Conservation (phyloP, 1,284 basidiomycete genomes). For the Leccinum olivaceoglutinosum region DNA sequence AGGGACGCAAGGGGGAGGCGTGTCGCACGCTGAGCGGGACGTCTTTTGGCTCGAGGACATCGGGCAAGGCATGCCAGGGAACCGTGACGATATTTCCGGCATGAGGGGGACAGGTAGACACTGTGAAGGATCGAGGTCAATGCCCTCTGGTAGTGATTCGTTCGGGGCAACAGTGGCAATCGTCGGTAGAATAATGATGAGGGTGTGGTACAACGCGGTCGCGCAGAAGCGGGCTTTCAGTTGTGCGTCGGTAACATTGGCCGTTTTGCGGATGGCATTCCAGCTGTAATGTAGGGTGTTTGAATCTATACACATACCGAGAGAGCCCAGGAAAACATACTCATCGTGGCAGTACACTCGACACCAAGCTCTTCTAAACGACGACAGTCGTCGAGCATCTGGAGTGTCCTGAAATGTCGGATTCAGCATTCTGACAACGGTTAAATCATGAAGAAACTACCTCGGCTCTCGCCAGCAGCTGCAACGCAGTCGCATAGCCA, state of each 20-base stretch:
- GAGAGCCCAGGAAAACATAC: slow-evolving; percentile 41
- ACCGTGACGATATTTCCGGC: slow-evolving; percentile 52
- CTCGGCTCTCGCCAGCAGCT: slow-evolving; percentile 50
- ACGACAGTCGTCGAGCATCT: slow-evolving; percentile 60
- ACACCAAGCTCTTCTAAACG: slow-evolving; percentile 78
- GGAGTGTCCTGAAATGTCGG: slow-evolving; percentile 51
- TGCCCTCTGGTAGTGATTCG: slow-evolving; percentile 40
- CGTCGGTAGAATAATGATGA: slow-evolving; percentile 43
- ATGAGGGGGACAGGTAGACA: slow-evolving; percentile 49
- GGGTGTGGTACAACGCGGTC: slow-evolving; percentile 66
- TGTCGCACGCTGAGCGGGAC: too few species aligned
- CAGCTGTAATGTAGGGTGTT: slow-evolving; percentile 46
- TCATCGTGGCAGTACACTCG: slow-evolving; percentile 85
- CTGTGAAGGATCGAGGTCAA: slow-evolving; percentile 48
- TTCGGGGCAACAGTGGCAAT: slow-evolving; percentile 22
- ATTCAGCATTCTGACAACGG: slow-evolving; percentile 3
- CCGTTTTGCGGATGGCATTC: slow-evolving; percentile 62
- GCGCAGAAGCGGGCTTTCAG: slow-evolving; percentile 58
- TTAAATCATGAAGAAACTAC: slow-evolving; percentile 32
- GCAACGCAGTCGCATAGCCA: slow-evolving; percentile 61
- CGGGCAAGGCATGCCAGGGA: slow-evolving; percentile 53
- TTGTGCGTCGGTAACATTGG: slow-evolving; percentile 65
- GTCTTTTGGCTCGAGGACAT: too few species aligned
- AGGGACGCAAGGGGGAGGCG: too few species aligned
- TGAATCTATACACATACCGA: background rate